Conservation (phyloP, 192 early-diverging fungal genomes). For the Coemansia reversa region DNA sequence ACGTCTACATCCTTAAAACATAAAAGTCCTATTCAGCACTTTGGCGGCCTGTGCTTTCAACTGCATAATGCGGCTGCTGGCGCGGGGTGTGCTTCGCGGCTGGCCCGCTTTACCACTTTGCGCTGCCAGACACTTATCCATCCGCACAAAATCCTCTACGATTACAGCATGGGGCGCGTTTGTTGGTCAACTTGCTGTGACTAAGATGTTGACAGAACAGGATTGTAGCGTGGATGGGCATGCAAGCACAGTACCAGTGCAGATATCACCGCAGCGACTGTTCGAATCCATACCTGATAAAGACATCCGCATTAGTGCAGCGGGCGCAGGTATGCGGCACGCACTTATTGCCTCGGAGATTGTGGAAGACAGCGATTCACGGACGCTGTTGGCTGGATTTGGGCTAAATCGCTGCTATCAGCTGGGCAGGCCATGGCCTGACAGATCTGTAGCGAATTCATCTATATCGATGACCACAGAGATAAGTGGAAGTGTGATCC, state of each 20-base stretch:
- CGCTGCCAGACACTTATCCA: background rate
- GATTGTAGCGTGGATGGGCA: conserved; percentile 6
- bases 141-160: conserved; percentile 12
- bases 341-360: conserved; percentile 28
- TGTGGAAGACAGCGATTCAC: background rate
- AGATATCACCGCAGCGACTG: conserved; percentile 13
- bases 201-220: background rate
- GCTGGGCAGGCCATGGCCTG: conserved; percentile 31
- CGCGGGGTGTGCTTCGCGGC: background rate
- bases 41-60: too few relatives aligned
- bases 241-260: conserved; percentile 17
- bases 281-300: conserved; percentile 4
- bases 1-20: too few relatives aligned
- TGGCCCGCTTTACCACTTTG: background rate
- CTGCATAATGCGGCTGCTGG: conserved; percentile 4
- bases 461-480: conserved; percentile 9
- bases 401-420: conserved; percentile 58
- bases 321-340: conserved; percentile 45
- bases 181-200: conserved; percentile 23
- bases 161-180: conserved; percentile 48
- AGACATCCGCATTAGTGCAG: conserved; percentile 16
- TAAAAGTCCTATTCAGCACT: background rate
- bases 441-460: background rate
- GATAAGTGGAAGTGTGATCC: conserved; percentile 29
- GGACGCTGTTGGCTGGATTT: conserved; percentile 45